Evolutionary conservation across 192 early-diverging fungal genomes (phyloP), one percentile per base, ranked within the genome.

Genomic region (Umbelopsis isabellina): DNA sequence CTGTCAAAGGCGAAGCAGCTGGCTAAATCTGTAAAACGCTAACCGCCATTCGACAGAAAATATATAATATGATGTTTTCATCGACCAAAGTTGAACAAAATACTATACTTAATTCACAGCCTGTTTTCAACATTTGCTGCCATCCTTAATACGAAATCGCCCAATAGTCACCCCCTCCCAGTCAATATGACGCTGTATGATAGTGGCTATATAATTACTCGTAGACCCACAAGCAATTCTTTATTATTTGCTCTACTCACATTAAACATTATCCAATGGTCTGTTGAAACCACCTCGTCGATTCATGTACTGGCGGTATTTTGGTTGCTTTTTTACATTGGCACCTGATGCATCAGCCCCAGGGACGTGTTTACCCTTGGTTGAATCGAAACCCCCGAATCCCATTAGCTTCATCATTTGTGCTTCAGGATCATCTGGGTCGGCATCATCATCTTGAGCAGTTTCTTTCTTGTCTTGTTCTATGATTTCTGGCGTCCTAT

Each of bases 281-380:
- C 87, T 80, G 70, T 95, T 95, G 69, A 97, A 97, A 18, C 95
- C 95, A 47, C 95, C 92, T 49, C 91, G 87, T 65, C 95, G 80
- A 79, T 97, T 97, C 95, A 97, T 97, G 76, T 97, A 97, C 78
- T 97, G 95, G 3, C 95, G 85, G 75, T 95, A 95, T 61, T 90
- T 88, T 49, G 94, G 82, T 70, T 94, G 89, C 71, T 94, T 93
- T 73, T 94, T 93, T 69, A 96, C 85, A 50, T 91, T 91, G 6
- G 88, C 94, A 7, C 79, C 91, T 41, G 91, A 87, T 0, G 83
- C 77, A 71, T 92, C 88, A 33, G 89, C 87, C 18, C 93, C 94
- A 0, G 85, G 55, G 0, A 97, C 93, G 30, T 91, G 83, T 50
- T 94, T 93, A 67, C 88, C 89, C 76, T 93, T 92, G 41, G 96